Conservation (phyloP, 2,329 filamentous ascomycete genomes). For the Cyanodermella asteris region DNA sequence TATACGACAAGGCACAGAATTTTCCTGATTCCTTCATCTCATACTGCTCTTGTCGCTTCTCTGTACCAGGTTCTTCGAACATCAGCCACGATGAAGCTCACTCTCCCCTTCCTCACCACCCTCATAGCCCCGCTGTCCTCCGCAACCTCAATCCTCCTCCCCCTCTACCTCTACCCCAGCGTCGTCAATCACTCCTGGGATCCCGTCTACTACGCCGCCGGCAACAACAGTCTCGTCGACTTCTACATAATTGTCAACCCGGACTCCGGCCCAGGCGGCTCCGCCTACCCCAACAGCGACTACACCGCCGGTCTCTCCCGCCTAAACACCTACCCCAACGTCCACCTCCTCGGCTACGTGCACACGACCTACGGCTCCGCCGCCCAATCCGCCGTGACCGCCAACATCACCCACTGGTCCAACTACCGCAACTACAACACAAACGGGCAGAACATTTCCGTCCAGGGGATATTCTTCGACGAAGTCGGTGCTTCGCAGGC, state of each 20-base stretch:
- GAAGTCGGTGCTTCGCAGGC: constrained; percentile 10
- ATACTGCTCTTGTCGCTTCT: too few relatives aligned
- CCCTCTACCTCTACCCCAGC: constrained; percentile 5
- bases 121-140: too few relatives aligned
- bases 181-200: constrained; percentile 3
- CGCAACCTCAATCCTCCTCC: constrained; percentile 5
- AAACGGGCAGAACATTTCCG: constrained; percentile 9
- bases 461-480: constrained; percentile 21
- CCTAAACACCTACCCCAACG: constrained; percentile 18
- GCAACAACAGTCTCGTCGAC: constrained; percentile 9
- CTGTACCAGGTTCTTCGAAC: too few relatives aligned
- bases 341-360: constrained; percentile 21
- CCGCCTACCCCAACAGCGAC: constrained; percentile 13
- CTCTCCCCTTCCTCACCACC: constrained; percentile 2
- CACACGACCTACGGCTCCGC: constrained; percentile 15
- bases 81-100: constrained; percentile 2
- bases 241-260: constrained; percentile 15
- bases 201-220: constrained; percentile 4
- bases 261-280: constrained; percentile 14
- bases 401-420: constrained; percentile 17
- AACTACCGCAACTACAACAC: constrained; percentile 13
- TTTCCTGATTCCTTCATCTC: too few relatives aligned
- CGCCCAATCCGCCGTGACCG: constrained; percentile 13
- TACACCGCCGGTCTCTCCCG: constrained; percentile 15
- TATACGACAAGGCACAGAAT: too few relatives aligned